A percentile compares a stretch with the other conserved stretches of the same genome.
Conservation (phyloP, 202 grass and related monocot species). For the Alloteropsis angusta region DNA sequence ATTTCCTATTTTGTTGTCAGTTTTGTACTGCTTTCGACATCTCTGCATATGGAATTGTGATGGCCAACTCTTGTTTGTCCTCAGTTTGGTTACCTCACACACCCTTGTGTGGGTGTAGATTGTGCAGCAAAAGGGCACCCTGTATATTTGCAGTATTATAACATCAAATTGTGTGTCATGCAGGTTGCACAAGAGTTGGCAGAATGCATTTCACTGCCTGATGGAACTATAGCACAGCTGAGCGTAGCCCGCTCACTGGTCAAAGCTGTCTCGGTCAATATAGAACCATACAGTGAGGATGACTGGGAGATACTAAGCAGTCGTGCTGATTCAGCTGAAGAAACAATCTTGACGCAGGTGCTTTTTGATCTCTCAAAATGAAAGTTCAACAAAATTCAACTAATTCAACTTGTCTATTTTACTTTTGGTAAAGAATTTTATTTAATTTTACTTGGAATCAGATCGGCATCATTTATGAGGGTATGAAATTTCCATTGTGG, state of each 20-base stretch:
- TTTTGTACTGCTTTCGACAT: not conserved
- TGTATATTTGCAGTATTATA: conserved; percentile 13
- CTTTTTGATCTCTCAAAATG: not conserved
- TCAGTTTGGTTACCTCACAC: too few relatives aligned
- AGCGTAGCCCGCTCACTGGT: conserved; percentile 53
- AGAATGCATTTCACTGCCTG: conserved; percentile 65
- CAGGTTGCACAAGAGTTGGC: conserved; percentile 78
- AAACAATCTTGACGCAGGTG: conserved; percentile 84
- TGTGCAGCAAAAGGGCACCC: not conserved
- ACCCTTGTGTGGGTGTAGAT: not conserved
- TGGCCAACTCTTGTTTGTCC: too few relatives aligned
- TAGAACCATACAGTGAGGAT: conserved; percentile 80
- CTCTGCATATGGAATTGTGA: too few relatives aligned
- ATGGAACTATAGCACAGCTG: conserved; percentile 47
- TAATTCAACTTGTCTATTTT: not conserved
- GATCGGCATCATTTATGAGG: conserved; percentile 79
- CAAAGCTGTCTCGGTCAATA: conserved; percentile 60
- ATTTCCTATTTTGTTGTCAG: not conserved
- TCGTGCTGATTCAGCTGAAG: conserved; percentile 77
- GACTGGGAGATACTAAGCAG: conserved; percentile 97
- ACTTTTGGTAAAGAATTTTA: not conserved
- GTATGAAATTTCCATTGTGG: conserved; percentile 95
- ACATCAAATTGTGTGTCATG: conserved; percentile 13
- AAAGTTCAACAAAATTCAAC: too few relatives aligned
- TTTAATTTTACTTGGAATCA: conserved; percentile 36